Percentiles rank a stretch among this genome's conserved stretches.
phyloP scores from a whole-genome alignment of 179 eudicot genomes.

The Amaranthus tricolor region DNA sequence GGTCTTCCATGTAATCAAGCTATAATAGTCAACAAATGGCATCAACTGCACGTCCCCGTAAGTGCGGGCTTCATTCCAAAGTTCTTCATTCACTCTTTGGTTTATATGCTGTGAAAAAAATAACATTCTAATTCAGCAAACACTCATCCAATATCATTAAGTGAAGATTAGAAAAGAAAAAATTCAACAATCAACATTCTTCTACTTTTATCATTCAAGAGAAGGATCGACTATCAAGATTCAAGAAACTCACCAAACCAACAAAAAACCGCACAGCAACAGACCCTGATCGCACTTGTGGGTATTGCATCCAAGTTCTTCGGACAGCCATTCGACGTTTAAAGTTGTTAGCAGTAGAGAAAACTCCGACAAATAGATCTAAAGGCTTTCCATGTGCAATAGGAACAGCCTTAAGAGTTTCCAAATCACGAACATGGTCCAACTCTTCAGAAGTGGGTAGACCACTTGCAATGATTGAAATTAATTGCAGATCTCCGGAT shows the following conservation, averaged over 20 bases:
- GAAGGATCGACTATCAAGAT: not conserved
- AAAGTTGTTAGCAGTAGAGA: conserved; percentile 94
- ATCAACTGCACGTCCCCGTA: conserved; percentile 84
- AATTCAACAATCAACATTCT: no score
- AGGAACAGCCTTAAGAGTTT: conserved; percentile 63
- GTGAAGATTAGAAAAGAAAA: not conserved
- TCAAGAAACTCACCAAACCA: conserved; percentile 77
- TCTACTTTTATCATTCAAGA: not conserved
- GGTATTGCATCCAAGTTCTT: conserved; percentile 97
- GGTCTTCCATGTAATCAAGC: conserved; percentile 90
- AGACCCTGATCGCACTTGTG: conserved; percentile 74
- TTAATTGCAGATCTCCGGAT: conserved; percentile 71
- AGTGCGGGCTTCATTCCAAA: conserved; percentile 89
- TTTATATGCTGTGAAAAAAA: conserved; percentile 64
- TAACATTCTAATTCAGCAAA: not conserved
- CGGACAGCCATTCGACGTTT: conserved; percentile 95
- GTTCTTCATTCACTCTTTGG: conserved; percentile 87
- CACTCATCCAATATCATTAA: not conserved
- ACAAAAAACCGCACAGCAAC: conserved; percentile 95
- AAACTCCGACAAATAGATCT: conserved; percentile 77
- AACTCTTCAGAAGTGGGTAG: conserved; percentile 91
- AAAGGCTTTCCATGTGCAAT: conserved; percentile 43
- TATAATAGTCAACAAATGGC: conserved; percentile 96
- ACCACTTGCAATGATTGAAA: conserved; percentile 81
- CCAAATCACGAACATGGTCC: conserved; percentile 80